These are phyloP conservation scores for Leptographium procerum DNA, from an alignment of 2,329 filamentous ascomycete genomes.

Conservation along the genomic window DNA sequence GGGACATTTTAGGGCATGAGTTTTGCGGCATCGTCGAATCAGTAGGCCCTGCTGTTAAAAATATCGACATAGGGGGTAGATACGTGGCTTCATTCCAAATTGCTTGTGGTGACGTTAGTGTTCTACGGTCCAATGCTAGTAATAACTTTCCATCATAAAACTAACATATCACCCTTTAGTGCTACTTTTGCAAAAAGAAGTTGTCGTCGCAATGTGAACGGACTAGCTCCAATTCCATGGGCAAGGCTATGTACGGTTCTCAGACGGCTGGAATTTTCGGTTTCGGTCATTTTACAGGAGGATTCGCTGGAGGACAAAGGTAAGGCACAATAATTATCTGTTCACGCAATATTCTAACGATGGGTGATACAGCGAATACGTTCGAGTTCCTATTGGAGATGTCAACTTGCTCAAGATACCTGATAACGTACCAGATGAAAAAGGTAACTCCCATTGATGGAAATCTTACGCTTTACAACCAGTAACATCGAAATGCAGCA, in stretches of 20 bases:
- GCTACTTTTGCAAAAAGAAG: conserved; percentile 70
- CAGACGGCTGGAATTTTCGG: conserved; percentile 65
- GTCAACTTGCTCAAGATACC: conserved; percentile 74
- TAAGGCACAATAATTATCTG: not conserved
- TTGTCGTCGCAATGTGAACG: conserved; percentile 68
- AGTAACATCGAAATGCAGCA: conserved; percentile 13
- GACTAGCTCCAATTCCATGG: conserved; percentile 63
- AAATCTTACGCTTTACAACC: no score
- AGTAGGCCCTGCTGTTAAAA: conserved; percentile 42
- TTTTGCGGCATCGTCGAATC: conserved; percentile 46
- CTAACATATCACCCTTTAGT: no score
- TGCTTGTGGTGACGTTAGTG: conserved; percentile 41
- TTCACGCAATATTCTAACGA: not conserved
- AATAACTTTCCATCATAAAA: no score
- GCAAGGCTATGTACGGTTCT: conserved; percentile 67
- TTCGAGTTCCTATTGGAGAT: conserved; percentile 69
- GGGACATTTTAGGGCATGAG: conserved; percentile 56
- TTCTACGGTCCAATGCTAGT: no score
- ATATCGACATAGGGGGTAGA: conserved; percentile 47
- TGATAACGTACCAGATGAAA: conserved; percentile 71
- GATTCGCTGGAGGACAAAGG: conserved; percentile 70
- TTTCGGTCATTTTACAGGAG: conserved; percentile 70
- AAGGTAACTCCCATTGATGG: conserved; percentile 22
- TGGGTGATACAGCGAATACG: conserved; percentile 56
- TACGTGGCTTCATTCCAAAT: conserved; percentile 86